Conservation (phyloP, 2,329 filamentous ascomycete species). For the Raffaelea deltoideospora region DNA sequence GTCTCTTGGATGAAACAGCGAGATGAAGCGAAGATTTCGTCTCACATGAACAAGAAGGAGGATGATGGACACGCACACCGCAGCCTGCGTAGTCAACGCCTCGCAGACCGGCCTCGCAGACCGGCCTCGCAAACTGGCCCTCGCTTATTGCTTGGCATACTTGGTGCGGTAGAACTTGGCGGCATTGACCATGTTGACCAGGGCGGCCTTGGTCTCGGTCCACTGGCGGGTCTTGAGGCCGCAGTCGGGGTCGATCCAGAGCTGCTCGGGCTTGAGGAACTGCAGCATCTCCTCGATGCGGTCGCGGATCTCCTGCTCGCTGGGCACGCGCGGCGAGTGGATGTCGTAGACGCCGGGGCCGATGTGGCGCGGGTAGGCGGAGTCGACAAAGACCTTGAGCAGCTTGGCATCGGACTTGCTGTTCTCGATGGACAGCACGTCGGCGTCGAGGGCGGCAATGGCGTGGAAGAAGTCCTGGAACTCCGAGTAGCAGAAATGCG, state of each 20-base stretch:
- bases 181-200: constrained; percentile 94
- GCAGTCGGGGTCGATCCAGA: constrained; percentile 99
- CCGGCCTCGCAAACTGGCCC: not conserved
- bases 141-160: constrained; percentile 47
- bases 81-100: too few relatives aligned
- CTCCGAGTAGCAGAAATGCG: constrained; percentile 99
- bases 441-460: constrained; percentile 92
- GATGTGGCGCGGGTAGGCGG: constrained; percentile 94
- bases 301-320: constrained; percentile 96
- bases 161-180: constrained; percentile 93
- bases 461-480: constrained; percentile 99
- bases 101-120: too few relatives aligned
- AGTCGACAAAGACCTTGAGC: constrained; percentile 94
- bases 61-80: too few relatives aligned
- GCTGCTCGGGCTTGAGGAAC: constrained; percentile 94
- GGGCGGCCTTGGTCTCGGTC: constrained; percentile 93
- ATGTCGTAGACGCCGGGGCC: constrained; percentile 99
- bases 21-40: constrained; percentile 7
- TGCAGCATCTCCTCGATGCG: constrained; percentile 96
- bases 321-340: constrained; percentile 94
- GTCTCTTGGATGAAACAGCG: constrained; percentile 2
- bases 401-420: constrained; percentile 99
- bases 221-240: constrained; percentile 98
- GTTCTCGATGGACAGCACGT: constrained; percentile 99
- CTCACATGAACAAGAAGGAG: constrained; percentile 6